Conservation (phyloP, 2,329 filamentous ascomycete genomes). For the Cladophialophora psammophila region DNA sequence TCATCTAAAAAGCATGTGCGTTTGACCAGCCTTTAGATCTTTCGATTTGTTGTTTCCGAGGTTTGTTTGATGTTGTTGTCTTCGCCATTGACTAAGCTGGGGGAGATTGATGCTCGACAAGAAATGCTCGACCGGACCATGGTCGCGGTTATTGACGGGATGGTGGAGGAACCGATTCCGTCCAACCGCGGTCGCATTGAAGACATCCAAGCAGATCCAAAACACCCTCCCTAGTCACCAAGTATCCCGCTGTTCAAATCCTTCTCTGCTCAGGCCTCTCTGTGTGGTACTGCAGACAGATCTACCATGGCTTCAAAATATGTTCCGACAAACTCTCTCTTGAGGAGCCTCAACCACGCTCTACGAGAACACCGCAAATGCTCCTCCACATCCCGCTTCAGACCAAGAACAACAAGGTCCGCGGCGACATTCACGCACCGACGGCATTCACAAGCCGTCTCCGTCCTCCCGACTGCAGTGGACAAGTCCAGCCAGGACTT, state of each 20-base stretch:
- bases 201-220: not conserved
- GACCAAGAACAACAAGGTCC: slow-evolving; percentile 44
- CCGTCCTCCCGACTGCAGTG: slow-evolving; percentile 75
- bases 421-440: slow-evolving; percentile 80
- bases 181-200: slow-evolving; percentile 1
- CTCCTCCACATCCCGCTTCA: slow-evolving; percentile 18
- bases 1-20: no score
- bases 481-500: slow-evolving; percentile 81
- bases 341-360: slow-evolving; percentile 29
- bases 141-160: slow-evolving; percentile 2
- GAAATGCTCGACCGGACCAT: not conserved
- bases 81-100: no score
- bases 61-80: no score
- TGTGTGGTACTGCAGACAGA: not conserved
- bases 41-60: not conserved
- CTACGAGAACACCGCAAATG: slow-evolving; percentile 26
- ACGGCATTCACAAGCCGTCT: slow-evolving; percentile 83
- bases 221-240: not conserved
- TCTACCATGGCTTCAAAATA: slow-evolving; percentile 28
- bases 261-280: not conserved
- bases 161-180: not conserved
- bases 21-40: no score
- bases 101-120: not conserved
- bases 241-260: not conserved
- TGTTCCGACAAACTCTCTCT: slow-evolving; percentile 25